A percentile compares a stretch with the other conserved stretches of the same genome.
These are phyloP conservation scores for Taphrina deformans DNA, from an alignment of 1,139 yeast species.

Conservation along the genomic window DNA sequence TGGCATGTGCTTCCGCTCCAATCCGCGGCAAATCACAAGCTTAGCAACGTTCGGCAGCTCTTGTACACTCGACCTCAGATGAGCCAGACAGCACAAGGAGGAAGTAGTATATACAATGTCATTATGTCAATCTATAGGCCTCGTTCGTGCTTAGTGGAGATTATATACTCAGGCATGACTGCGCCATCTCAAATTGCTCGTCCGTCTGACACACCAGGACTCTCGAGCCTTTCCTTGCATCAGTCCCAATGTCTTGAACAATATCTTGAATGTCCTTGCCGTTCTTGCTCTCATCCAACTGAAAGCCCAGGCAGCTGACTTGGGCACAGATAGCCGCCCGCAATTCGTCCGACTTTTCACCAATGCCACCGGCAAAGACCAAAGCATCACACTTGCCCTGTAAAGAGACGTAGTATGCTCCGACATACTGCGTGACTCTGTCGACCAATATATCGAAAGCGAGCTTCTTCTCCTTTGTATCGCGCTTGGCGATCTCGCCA, in stretches of 20 bases:
- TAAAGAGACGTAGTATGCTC: constrained; percentile 38
- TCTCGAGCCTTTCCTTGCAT: constrained; percentile 23
- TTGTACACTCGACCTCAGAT: too few species aligned
- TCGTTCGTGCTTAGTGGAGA: too few species aligned
- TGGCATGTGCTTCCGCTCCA: too few species aligned
- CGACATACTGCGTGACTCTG: constrained; percentile 37
- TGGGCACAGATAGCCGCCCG: constrained; percentile 24
- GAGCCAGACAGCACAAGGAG: too few species aligned
- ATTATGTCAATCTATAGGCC: too few species aligned
- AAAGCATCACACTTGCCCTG: constrained; percentile 39
- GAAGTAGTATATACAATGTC: too few species aligned
- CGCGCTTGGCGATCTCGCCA: constrained; percentile 36
- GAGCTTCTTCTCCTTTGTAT: constrained; percentile 36
- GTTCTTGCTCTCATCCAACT: constrained; percentile 11
- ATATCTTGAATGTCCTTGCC: constrained; percentile 27
- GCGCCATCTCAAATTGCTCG: constrained; percentile 39
- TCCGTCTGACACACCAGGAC: constrained; percentile 39
- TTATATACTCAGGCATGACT: not conserved
- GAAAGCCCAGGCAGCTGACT: constrained; percentile 24
- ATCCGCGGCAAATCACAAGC: too few species aligned
- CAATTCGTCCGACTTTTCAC: constrained; percentile 38
- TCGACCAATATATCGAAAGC: constrained; percentile 40
- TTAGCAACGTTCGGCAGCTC: too few species aligned
- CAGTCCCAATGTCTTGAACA: constrained; percentile 35
- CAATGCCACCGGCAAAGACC: constrained; percentile 41